phyloP scores from a whole-genome alignment of 2,329 filamentous ascomycete species.

The Fusarium albosuccineum region DNA sequence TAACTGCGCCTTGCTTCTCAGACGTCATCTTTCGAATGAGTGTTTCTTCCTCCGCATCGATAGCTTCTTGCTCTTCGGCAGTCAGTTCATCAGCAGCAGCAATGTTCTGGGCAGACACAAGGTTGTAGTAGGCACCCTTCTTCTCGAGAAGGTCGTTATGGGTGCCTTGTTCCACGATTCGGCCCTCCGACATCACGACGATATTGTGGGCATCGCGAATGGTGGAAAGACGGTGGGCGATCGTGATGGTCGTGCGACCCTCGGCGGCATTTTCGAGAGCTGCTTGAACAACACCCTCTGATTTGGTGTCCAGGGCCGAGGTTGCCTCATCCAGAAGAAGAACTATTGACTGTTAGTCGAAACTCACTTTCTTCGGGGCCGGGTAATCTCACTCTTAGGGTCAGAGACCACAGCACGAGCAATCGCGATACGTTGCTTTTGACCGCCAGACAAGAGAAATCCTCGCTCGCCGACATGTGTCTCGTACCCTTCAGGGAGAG shows the following conservation, averaged over 20 bases:
- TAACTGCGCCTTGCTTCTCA: slow-evolving; percentile 56
- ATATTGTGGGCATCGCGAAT: slow-evolving; percentile 97
- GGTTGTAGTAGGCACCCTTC: slow-evolving; percentile 81
- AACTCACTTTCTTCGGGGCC: background rate
- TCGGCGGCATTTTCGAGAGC: slow-evolving; percentile 88
- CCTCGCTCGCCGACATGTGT: slow-evolving; percentile 97
- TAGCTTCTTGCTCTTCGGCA: slow-evolving; percentile 63
- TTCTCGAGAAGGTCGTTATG: slow-evolving; percentile 82
- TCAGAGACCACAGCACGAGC: slow-evolving; percentile 91
- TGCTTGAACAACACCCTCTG: slow-evolving; percentile 93
- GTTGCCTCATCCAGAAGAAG: slow-evolving; percentile 96
- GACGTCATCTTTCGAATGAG: slow-evolving; percentile 63
- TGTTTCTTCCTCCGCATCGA: slow-evolving; percentile 64
- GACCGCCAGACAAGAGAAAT: slow-evolving; percentile 91
- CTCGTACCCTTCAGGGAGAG: slow-evolving; percentile 88
- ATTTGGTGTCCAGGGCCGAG: slow-evolving; percentile 92
- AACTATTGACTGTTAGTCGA: slow-evolving; percentile 58
- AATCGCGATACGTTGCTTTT: slow-evolving; percentile 97
- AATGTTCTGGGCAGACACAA: slow-evolving; percentile 91
- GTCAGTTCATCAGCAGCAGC: slow-evolving; percentile 69
- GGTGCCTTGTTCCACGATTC: slow-evolving; percentile 92
- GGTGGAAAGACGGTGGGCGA: slow-evolving; percentile 94
- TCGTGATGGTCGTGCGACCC: slow-evolving; percentile 93
- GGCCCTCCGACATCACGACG: slow-evolving; percentile 87
- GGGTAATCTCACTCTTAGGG: slow-evolving; percentile 72